Conservation (phyloP, 768 basidiomycete genomes). For the Tephrocybe sp. region DNA sequence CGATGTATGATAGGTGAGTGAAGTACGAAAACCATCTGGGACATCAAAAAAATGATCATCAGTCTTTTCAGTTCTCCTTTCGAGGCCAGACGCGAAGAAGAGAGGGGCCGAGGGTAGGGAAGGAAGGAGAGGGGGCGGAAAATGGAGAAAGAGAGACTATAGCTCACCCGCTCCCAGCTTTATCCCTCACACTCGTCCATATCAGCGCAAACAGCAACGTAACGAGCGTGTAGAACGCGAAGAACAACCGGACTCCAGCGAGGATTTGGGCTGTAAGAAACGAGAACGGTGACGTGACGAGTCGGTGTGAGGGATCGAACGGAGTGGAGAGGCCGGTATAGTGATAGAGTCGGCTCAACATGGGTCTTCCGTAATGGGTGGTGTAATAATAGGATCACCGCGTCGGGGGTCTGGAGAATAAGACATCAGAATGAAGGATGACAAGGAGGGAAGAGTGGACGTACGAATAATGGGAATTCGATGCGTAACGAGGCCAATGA, state of each 20-base stretch:
- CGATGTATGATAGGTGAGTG: constrained; percentile 61
- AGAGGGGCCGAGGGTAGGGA: no score
- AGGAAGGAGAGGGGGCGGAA: no score
- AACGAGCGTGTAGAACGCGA: constrained; percentile 51
- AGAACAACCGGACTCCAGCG: constrained; percentile 40
- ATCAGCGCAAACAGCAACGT: constrained; percentile 37
- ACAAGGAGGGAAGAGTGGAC: no score
- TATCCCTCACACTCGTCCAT: constrained; percentile 27
- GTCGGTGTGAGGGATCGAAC: constrained; percentile 35
- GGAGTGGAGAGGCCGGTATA: constrained; percentile 17
- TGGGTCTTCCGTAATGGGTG: no score
- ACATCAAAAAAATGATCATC: no score
- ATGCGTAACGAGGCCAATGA: no score
- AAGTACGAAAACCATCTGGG: constrained; percentile 26
- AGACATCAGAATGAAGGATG: background rate
- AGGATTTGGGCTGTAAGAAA: constrained; percentile 43
- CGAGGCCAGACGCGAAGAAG: no score
- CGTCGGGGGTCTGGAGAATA: background rate
- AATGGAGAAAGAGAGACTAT: background rate
- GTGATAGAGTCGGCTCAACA: constrained; percentile 10
- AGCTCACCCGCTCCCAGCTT: constrained; percentile 31
- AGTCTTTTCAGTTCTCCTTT: no score
- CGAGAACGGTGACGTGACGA: constrained; percentile 53
- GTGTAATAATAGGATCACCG: background rate
- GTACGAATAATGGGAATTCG: no score